Conservation (phyloP, 306 rosid genomes). For the Medicago arabica region DNA sequence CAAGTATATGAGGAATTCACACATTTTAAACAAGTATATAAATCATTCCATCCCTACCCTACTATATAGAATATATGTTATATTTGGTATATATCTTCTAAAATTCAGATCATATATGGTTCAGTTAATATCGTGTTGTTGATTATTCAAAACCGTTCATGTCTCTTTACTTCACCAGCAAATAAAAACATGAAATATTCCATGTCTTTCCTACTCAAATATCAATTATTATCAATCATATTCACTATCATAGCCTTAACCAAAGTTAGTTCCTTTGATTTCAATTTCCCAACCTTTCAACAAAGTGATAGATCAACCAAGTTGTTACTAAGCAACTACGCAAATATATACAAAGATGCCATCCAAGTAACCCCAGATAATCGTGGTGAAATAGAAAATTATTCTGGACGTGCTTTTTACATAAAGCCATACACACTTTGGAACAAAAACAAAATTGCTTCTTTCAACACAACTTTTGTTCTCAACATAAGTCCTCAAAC, state of each 20-base stretch:
- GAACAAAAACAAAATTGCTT: constrained; percentile 40
- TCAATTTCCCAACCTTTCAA: constrained; percentile 45
- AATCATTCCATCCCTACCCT: no score
- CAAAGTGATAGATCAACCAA: background rate
- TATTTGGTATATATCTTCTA: background rate
- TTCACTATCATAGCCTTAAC: constrained; percentile 20
- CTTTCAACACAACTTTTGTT: constrained; percentile 50
- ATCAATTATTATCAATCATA: constrained; percentile 29
- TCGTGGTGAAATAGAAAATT: background rate
- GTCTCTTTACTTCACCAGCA: no score
- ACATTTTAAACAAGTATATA: no score
- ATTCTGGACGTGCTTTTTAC: constrained; percentile 48
- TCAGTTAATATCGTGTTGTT: constrained; percentile 7
- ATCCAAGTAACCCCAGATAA: constrained; percentile 58
- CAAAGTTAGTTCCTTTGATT: constrained; percentile 32
- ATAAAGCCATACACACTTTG: constrained; percentile 37
- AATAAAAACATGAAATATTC: background rate
- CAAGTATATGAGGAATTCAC: no score
- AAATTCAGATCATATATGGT: constrained; percentile 4
- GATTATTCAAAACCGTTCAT: no score
- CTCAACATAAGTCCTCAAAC: constrained; percentile 32
- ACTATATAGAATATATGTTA: no score
- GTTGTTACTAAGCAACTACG: background rate
- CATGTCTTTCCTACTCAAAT: constrained; percentile 11
- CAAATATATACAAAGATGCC: constrained; percentile 29